Percentiles rank a stretch among this genome's conserved stretches.
Evolutionary conservation across 352 stramenopile species (phyloP).

Genomic region (Hyaloperonospora brassicae): DNA sequence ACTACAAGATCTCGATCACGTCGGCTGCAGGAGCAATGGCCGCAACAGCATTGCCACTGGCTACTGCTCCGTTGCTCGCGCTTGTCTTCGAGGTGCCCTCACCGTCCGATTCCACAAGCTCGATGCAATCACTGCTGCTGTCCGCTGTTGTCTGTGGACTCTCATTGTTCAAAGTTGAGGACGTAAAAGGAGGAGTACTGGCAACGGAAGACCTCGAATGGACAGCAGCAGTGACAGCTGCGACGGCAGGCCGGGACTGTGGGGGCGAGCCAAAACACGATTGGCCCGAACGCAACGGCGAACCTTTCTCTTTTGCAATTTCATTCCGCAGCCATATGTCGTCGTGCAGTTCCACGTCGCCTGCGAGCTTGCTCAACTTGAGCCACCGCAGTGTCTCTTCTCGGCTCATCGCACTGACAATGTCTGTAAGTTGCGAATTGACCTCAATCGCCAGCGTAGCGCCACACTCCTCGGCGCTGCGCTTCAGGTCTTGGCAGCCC

Average conservation of each 20-base stretch:
- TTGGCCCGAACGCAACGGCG: conserved; percentile 9
- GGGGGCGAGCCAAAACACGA: not conserved
- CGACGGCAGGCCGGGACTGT: not conserved
- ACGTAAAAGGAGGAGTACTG: conserved; percentile 4
- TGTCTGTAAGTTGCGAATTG: conserved; percentile 65
- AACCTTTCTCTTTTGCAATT: conserved; percentile 51
- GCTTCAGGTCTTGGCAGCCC: conserved; percentile 62
- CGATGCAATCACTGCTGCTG: conserved; percentile 41
- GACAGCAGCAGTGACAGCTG: not conserved
- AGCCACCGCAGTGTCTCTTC: conserved; percentile 64
- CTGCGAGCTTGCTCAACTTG: conserved; percentile 52
- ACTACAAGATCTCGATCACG: conserved; percentile 39
- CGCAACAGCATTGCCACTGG: not conserved
- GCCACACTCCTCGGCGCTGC: conserved; percentile 44
- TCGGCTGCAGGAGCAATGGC: conserved; percentile 18
- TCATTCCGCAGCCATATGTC: conserved; percentile 65
- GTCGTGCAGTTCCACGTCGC: conserved; percentile 59
- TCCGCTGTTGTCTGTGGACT: conserved; percentile 28
- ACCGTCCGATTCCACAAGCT: conserved; percentile 53
- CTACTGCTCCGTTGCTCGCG: conserved; percentile 5
- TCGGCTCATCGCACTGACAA: conserved; percentile 60
- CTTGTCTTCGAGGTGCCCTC: conserved; percentile 17
- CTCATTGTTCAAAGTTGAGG: conserved; percentile 7
- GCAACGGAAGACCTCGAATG: conserved; percentile 6
- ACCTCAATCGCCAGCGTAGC: conserved; percentile 71